These are phyloP conservation scores for Phytophthora pisi DNA, from an alignment of 352 stramenopile species.

Conservation along the genomic window DNA sequence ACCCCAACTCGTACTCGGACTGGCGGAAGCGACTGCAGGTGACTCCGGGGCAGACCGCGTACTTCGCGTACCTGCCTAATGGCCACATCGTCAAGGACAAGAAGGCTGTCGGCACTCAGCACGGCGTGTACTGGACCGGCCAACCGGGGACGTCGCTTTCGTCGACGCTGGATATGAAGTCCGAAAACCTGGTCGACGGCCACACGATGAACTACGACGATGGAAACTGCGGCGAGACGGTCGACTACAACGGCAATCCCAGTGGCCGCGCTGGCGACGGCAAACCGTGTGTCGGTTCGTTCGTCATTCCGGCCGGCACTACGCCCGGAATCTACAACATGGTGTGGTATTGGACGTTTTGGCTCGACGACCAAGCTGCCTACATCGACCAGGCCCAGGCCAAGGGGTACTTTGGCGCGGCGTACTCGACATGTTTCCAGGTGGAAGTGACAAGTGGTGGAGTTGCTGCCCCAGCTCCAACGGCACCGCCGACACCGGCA, in stretches of 20 bases:
- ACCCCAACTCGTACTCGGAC: conserved; percentile 58
- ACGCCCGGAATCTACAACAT: conserved; percentile 62
- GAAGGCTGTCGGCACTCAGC: conserved; percentile 59
- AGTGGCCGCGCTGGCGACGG: conserved; percentile 60
- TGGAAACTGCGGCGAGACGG: conserved; percentile 62
- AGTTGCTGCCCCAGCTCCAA: conserved; percentile 6
- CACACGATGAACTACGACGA: conserved; percentile 60
- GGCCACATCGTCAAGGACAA: conserved; percentile 77
- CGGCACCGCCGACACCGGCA: conserved; percentile 7
- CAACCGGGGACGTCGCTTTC: conserved; percentile 38
- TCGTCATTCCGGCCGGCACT: conserved; percentile 51
- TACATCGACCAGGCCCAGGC: conserved; percentile 61
- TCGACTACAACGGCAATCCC: conserved; percentile 48
- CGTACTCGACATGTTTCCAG: conserved; percentile 75
- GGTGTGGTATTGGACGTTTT: conserved; percentile 82
- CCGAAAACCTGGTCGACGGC: conserved; percentile 53
- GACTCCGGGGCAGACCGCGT: conserved; percentile 43
- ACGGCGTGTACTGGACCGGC: conserved; percentile 73
- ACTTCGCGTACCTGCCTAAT: conserved; percentile 65
- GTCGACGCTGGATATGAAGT: conserved; percentile 57
- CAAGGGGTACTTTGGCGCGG: conserved; percentile 66
- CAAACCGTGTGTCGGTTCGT: conserved; percentile 64
- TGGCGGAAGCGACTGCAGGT: conserved; percentile 61
- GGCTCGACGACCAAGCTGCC: conserved; percentile 44
- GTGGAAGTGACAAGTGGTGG: conserved; percentile 47